Evolutionary conservation across 2,329 filamentous ascomycete genomes (phyloP).

Genomic region (Fonsecaea multimorphosa): DNA sequence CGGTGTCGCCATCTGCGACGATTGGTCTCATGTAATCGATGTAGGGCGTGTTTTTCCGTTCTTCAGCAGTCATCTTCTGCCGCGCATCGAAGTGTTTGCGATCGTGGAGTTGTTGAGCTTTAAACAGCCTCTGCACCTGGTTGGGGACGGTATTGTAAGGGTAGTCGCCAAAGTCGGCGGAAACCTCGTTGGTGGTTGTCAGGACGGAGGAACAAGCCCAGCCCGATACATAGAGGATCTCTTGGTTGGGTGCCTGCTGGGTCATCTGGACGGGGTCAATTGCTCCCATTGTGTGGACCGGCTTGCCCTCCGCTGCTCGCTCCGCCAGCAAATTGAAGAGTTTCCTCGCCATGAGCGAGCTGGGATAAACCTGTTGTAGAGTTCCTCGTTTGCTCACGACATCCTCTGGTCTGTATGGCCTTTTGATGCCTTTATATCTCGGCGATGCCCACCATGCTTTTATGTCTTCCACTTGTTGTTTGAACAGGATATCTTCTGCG

Average conservation of each 20-base stretch:
- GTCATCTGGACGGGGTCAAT: constrained; percentile 99
- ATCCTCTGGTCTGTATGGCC: constrained; percentile 87
- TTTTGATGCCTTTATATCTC: constrained; percentile 85
- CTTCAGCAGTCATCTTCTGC: constrained; percentile 74
- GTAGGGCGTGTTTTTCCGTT: constrained; percentile 79
- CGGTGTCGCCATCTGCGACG: constrained; percentile 94
- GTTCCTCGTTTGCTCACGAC: constrained; percentile 92
- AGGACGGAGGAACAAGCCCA: constrained; percentile 97
- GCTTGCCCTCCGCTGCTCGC: constrained; percentile 76
- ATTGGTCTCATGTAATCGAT: constrained; percentile 93
- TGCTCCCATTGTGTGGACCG: constrained; percentile 95
- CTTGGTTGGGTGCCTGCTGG: constrained; percentile 93
- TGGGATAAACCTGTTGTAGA: constrained; percentile 85
- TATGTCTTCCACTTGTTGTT: constrained; percentile 82
- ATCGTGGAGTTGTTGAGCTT: constrained; percentile 96
- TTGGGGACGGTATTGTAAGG: constrained; percentile 99
- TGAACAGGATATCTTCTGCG: constrained; percentile 83
- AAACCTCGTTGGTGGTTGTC: constrained; percentile 95
- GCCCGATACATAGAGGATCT: constrained; percentile 93
- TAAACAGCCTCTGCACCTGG: constrained; percentile 93
- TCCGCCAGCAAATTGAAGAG: constrained; percentile 88
- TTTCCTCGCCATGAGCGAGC: constrained; percentile 93
- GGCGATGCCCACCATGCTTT: constrained; percentile 88
- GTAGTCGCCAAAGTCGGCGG: constrained; percentile 96
- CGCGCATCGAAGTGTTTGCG: constrained; percentile 90